phyloP scores from a whole-genome alignment of 495 filamentous ascomycete species.

The Aspergillus ostianus region DNA sequence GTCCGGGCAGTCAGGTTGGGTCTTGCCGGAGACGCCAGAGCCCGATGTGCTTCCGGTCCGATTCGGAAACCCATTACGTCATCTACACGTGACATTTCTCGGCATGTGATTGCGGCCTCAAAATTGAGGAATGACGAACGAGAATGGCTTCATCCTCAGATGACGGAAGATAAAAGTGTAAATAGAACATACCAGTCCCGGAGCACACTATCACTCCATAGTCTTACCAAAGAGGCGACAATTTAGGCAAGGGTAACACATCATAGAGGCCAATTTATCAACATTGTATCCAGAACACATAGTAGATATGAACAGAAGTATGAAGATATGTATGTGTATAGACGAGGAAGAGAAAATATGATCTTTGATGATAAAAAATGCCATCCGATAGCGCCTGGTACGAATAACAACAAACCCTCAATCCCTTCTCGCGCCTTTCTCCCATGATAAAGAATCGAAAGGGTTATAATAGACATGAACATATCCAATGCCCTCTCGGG shows the following conservation, averaged over 20 bases:
- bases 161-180: not conserved
- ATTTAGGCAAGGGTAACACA: not conserved
- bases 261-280: not conserved
- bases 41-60: not conserved
- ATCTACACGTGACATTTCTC: constrained; percentile 6
- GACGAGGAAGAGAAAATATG: not conserved
- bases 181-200: too few species aligned
- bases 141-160: not conserved
- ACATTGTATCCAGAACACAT: not conserved
- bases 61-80: constrained; percentile 4
- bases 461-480: not conserved
- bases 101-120: not conserved
- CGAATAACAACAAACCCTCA: not conserved
- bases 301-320: not conserved
- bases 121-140: not conserved
- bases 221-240: too few species aligned
- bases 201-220: too few species aligned
- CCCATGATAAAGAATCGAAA: not conserved
- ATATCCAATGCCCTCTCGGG: not conserved
- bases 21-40: not conserved
- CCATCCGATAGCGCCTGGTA: not conserved
- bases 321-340: not conserved
- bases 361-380: not conserved
- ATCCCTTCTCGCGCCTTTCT: not conserved
- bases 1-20: not conserved